phyloP scores from a whole-genome alignment of 805 yeast species.

The Tanozyma kutaoensis region DNA sequence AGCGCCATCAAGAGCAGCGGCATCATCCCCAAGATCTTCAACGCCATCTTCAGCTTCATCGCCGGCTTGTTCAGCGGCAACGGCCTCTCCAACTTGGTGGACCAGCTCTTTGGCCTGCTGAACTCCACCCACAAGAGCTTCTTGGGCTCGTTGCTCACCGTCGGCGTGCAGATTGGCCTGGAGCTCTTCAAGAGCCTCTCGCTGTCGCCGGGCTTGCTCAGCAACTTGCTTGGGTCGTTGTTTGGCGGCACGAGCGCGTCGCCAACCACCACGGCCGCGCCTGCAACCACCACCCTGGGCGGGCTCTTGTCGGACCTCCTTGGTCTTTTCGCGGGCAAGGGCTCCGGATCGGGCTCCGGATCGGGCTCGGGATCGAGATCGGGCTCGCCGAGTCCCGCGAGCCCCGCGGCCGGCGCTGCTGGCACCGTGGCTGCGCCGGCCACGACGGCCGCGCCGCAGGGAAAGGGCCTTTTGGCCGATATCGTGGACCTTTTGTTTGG shows the following conservation, averaged over 20 bases:
- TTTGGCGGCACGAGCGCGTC: constrained; percentile 2
- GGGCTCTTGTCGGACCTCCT: constrained; percentile 4
- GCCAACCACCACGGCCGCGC: constrained; percentile 1
- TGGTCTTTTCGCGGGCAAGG: too few species aligned
- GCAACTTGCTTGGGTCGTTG: constrained; percentile 5
- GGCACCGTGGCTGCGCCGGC: too few species aligned
- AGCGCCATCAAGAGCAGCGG: constrained; percentile 14
- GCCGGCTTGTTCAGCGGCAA: constrained; percentile 3
- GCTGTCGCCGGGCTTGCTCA: too few species aligned
- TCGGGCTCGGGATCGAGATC: too few species aligned
- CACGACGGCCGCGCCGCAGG: too few species aligned
- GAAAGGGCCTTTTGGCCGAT: too few species aligned
- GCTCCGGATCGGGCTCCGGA: too few species aligned
- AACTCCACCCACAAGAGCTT: constrained; percentile 1
- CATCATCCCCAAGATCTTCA: constrained; percentile 7
- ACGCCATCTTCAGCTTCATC: constrained; percentile 5
- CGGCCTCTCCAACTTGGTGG: constrained; percentile 5
- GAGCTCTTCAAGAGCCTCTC: constrained; percentile 6
- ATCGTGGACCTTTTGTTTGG: too few species aligned
- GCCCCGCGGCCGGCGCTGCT: too few species aligned
- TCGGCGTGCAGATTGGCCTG: constrained; percentile 5
- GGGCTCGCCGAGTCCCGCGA: too few species aligned
- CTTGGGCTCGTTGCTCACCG: constrained; percentile 3
- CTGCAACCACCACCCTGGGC: constrained; percentile 3
- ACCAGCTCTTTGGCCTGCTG: constrained; percentile 6